phyloP scores from a whole-genome alignment of 306 rosid genomes.

The Gleditsia sinensis region DNA sequence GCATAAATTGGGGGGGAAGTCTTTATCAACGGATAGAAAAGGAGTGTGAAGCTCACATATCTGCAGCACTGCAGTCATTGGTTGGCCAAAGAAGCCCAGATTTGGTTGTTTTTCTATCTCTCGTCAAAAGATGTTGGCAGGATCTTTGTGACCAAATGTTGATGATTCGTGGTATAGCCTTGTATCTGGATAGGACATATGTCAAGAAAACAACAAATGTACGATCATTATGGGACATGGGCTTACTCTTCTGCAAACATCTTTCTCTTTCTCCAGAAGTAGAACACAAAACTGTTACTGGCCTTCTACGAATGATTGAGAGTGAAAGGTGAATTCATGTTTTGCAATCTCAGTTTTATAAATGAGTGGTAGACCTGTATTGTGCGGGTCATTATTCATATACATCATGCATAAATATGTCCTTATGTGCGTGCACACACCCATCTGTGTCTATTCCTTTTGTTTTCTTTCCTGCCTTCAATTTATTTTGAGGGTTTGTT shows the following conservation, averaged over 20 bases:
- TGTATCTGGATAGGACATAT: constrained; percentile 93
- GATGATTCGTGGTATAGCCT: constrained; percentile 97
- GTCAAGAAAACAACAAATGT: constrained; percentile 89
- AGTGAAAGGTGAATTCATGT: constrained; percentile 78
- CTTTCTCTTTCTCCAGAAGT: constrained; percentile 85
- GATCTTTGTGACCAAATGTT: constrained; percentile 93
- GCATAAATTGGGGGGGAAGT: constrained; percentile 93
- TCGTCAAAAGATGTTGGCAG: constrained; percentile 97
- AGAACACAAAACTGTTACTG: constrained; percentile 98
- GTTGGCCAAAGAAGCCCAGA: constrained; percentile 99
- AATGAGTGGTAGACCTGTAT: constrained; percentile 21
- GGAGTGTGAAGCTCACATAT: constrained; percentile 92
- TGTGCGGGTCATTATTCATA: constrained; percentile 18
- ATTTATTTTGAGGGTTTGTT: constrained; percentile 1
- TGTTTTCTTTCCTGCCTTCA: neutral
- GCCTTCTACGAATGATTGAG: constrained; percentile 92
- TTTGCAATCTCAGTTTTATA: constrained; percentile 13
- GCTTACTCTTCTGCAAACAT: constrained; percentile 94
- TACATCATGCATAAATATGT: constrained; percentile 20
- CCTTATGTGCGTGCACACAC: neutral
- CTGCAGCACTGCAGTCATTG: constrained; percentile 84
- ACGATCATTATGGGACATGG: constrained; percentile 98
- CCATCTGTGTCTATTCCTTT: neutral
- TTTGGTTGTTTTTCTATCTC: constrained; percentile 85
- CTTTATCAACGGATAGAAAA: constrained; percentile 91